These are phyloP conservation scores for Suhomyces guaymorum DNA, from an alignment of 1,139 yeast genomes.

Conservation along the genomic window DNA sequence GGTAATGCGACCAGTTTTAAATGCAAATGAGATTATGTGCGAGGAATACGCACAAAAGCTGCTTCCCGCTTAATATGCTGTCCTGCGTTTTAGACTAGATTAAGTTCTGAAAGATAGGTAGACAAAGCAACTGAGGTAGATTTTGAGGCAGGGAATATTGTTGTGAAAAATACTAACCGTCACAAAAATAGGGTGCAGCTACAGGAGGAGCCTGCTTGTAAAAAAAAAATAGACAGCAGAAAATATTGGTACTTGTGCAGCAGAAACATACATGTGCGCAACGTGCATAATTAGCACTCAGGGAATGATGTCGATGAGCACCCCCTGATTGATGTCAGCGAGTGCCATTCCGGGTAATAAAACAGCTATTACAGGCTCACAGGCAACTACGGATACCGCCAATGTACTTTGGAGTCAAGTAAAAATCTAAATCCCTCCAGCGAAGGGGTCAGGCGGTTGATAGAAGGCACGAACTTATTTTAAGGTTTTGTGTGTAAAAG, in stretches of 20 bases:
- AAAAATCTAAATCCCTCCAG: no score
- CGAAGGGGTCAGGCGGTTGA: no score
- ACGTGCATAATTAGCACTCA: background rate
- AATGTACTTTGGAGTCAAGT: no score
- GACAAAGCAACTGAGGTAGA: constrained; percentile 11
- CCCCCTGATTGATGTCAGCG: no score
- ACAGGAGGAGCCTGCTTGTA: constrained; percentile 3
- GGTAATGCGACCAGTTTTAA: constrained; percentile 7
- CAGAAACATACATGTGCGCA: background rate
- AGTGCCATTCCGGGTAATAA: no score
- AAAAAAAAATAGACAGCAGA: constrained; percentile 1
- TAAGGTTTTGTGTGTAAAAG: background rate
- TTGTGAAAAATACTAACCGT: constrained; percentile 10
- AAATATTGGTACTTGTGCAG: background rate
- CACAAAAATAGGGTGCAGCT: constrained; percentile 5
- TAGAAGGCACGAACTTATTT: no score
- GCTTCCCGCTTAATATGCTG: constrained; percentile 2
- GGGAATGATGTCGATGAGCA: background rate
- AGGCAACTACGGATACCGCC: no score
- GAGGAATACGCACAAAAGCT: constrained; percentile 6
- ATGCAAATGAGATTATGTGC: constrained; percentile 9
- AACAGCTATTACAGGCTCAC: no score
- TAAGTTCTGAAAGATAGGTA: constrained; percentile 10
- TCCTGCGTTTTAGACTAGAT: constrained; percentile 10
- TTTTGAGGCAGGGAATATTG: constrained; percentile 11